Evolutionary conservation across 768 basidiomycete species (phyloP).

Genomic region (Amanita subjunquillea): DNA sequence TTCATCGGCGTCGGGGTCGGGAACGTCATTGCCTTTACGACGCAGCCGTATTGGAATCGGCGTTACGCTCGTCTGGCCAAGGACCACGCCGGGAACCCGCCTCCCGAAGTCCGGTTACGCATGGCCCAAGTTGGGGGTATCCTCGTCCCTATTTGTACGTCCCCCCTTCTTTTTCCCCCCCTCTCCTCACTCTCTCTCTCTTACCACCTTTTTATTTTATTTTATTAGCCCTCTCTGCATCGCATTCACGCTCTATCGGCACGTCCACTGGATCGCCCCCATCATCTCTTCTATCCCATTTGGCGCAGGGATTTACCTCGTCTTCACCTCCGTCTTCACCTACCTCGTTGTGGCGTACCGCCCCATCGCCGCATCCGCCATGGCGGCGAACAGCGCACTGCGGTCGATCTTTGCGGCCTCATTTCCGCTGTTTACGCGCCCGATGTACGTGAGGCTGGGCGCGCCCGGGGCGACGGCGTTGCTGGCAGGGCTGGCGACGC

Average conservation of each 20-base stretch:
- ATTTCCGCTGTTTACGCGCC: constrained; percentile 57
- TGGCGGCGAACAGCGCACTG: constrained; percentile 56
- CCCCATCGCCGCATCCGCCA: constrained; percentile 56
- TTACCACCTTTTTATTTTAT: constrained; percentile 14
- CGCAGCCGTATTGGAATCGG: constrained; percentile 50
- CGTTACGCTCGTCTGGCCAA: constrained; percentile 24
- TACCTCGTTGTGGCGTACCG: constrained; percentile 63
- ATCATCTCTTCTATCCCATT: constrained; percentile 59
- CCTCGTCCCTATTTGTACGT: constrained; percentile 47
- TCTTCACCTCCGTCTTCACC: constrained; percentile 62
- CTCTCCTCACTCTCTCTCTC: constrained; percentile 20
- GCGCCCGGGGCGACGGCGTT: constrained; percentile 65
- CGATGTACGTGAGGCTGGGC: constrained; percentile 58
- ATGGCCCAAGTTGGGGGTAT: constrained; percentile 64
- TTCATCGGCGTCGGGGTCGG: constrained; percentile 57
- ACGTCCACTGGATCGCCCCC: constrained; percentile 55
- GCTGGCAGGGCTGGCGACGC: constrained; percentile 50
- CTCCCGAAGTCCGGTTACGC: constrained; percentile 55
- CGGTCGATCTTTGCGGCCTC: constrained; percentile 51
- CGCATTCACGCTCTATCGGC: constrained; percentile 40
- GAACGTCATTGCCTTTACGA: constrained; percentile 35
- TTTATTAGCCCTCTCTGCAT: constrained; percentile 43
- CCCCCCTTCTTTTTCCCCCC: constrained; percentile 33
- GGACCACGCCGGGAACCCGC: constrained; percentile 34
- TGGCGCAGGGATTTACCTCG: constrained; percentile 53